These are phyloP conservation scores for Coprinopsis marcescibilis DNA, from an alignment of 768 basidiomycete species.

Conservation along the genomic window DNA sequence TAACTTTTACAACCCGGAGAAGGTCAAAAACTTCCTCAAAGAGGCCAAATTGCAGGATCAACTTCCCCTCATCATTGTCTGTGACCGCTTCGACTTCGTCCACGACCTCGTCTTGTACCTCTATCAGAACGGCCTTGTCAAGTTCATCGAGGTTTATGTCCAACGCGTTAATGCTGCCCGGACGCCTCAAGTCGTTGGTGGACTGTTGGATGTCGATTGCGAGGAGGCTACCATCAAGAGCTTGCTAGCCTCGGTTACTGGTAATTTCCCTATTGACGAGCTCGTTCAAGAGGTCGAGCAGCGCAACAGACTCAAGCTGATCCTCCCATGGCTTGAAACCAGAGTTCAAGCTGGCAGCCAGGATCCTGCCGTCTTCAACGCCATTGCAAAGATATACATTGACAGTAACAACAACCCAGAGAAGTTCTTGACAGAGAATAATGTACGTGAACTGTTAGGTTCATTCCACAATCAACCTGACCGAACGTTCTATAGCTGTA, in stretches of 20 bases:
- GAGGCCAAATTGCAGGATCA: slow-evolving; percentile 96
- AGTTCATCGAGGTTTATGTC: slow-evolving; percentile 99
- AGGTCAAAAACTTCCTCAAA: slow-evolving; percentile 99
- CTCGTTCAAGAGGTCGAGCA: slow-evolving; percentile 96
- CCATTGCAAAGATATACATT: slow-evolving; percentile 96
- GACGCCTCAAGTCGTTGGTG: slow-evolving; percentile 96
- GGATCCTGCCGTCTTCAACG: slow-evolving; percentile 93
- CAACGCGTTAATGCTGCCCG: slow-evolving; percentile 96
- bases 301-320: slow-evolving; percentile 92
- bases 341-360: slow-evolving; percentile 91
- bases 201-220: slow-evolving; percentile 95
- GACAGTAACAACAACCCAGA: slow-evolving; percentile 99
- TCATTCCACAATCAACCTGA: slow-evolving; percentile 9
- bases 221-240: slow-evolving; percentile 95
- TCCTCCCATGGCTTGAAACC: slow-evolving; percentile 94
- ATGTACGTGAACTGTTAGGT: slow-evolving; percentile 49
- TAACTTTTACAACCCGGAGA: slow-evolving; percentile 97
- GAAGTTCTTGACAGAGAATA: slow-evolving; percentile 97
- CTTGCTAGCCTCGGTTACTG: slow-evolving; percentile 89
- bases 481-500: slow-evolving; percentile 56
- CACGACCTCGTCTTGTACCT: slow-evolving; percentile 98
- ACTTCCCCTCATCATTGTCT: slow-evolving; percentile 97
- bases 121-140: slow-evolving; percentile 93
- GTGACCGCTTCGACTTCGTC: slow-evolving; percentile 99
- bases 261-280: slow-evolving; percentile 97